Percentiles rank a stretch among this genome's conserved stretches.
Evolutionary conservation across 2,329 filamentous ascomycete species (phyloP).

Genomic region (Colletotrichum sp.): DNA sequence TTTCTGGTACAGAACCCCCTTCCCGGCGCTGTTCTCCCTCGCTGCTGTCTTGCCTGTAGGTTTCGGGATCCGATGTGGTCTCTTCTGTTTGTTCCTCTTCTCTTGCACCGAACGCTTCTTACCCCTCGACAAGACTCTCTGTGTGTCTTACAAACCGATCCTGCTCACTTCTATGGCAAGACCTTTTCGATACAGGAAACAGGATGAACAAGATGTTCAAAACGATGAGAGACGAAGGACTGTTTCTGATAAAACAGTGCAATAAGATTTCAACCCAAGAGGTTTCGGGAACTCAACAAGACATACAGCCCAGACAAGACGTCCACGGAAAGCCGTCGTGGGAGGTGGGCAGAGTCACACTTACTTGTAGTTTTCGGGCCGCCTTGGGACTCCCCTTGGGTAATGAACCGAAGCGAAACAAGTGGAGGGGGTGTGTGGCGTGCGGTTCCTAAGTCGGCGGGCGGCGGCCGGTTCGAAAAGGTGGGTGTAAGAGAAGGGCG

Average conservation of each 20-base stretch:
- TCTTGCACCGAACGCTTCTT: neutral
- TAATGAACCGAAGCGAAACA: neutral
- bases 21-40: neutral
- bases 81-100: neutral
- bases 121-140: neutral
- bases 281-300: neutral
- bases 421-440: neutral
- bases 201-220: neutral
- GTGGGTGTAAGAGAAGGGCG: neutral
- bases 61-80: neutral
- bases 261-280: neutral
- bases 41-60: neutral
- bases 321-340: neutral
- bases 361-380: slow-evolving; percentile 6
- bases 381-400: neutral
- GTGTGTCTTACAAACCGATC: neutral
- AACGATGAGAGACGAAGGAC: neutral
- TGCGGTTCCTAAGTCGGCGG: neutral
- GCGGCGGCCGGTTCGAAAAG: neutral
- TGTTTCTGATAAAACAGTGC: neutral
- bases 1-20: neutral
- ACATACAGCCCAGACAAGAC: neutral
- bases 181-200: neutral
- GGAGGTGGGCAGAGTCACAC: neutral
- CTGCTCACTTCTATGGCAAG: neutral